Evolutionary conservation across 345 rosid genomes (phyloP).

Genomic region (Eucalyptus pumila): DNA sequence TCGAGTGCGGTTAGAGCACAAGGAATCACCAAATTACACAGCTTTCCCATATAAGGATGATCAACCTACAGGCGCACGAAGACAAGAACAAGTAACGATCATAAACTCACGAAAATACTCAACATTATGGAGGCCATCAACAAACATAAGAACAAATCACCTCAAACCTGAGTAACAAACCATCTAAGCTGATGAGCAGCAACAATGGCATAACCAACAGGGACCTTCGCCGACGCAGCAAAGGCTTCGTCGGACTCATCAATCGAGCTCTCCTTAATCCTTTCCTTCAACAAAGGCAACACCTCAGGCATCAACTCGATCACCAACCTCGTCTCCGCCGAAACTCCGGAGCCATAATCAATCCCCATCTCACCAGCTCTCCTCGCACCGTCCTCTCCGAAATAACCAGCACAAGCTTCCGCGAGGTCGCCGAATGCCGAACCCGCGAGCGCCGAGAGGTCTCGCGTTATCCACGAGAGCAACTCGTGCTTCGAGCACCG

Average conservation of each 20-base stretch:
- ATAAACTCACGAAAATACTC: background rate
- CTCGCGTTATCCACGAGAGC: conserved; percentile 61
- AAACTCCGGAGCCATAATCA: background rate
- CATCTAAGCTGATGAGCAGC: conserved; percentile 78
- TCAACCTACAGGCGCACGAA: conserved; percentile 30
- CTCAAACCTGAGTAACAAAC: conserved; percentile 69
- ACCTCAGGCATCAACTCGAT: conserved; percentile 44
- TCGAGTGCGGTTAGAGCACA: conserved; percentile 85
- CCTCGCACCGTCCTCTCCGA: conserved; percentile 4
- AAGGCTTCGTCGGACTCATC: conserved; percentile 41
- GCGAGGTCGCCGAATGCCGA: conserved; percentile 32
- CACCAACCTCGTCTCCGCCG: conserved; percentile 19
- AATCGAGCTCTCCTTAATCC: conserved; percentile 53
- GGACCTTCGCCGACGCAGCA: conserved; percentile 56
- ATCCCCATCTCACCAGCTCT: conserved; percentile 8
- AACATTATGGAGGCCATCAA: background rate
- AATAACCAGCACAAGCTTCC: conserved; percentile 4
- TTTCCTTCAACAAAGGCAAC: conserved; percentile 44
- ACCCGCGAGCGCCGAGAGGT: conserved; percentile 11
- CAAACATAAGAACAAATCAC: background rate
- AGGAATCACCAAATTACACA: conserved; percentile 69
- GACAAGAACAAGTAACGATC: background rate
- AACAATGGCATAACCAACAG: conserved; percentile 53
- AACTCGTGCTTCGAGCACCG: conserved; percentile 37
- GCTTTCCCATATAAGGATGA: conserved; percentile 37